These are phyloP conservation scores for Zygnema cylindricum DNA, from an alignment of 139 green algal species.

Conservation along the genomic window DNA sequence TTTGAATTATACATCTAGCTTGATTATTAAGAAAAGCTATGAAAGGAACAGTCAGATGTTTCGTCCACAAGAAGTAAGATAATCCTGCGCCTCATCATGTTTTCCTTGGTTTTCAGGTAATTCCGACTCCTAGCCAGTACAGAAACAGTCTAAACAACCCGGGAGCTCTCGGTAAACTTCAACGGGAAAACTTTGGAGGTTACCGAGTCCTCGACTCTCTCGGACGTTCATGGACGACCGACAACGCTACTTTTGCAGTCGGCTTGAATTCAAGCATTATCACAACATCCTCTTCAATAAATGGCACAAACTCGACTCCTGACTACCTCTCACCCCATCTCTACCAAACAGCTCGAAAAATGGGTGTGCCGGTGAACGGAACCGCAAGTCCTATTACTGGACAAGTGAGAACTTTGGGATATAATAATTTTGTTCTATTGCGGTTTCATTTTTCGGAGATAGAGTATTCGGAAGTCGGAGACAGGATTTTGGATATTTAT, in stretches of 20 bases:
- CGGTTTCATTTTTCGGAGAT: conserved; percentile 18
- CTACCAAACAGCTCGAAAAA: not conserved
- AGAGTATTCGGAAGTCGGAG: conserved; percentile 14
- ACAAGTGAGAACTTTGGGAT: not conserved
- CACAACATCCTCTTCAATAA: not conserved
- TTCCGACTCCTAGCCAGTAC: not conserved
- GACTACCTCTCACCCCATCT: not conserved
- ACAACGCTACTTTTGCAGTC: not conserved
- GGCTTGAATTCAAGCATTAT: not conserved
- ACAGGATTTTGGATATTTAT: conserved; percentile 14
- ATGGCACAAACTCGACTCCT: not conserved
- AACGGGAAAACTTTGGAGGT: not conserved
- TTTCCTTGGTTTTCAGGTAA: not conserved
- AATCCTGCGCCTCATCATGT: not conserved
- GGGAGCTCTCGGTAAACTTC: not conserved
- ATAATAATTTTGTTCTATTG: not conserved
- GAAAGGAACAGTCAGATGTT: too few relatives aligned
- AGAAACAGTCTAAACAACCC: not conserved
- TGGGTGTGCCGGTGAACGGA: not conserved
- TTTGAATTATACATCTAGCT: not conserved
- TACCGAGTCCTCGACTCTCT: not conserved
- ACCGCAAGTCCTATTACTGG: not conserved
- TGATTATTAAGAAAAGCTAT: too few relatives aligned
- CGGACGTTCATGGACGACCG: not conserved
- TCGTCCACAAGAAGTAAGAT: too few relatives aligned